Evolutionary conservation across 176 grass and related monocot species (phyloP).

Genomic region (Saccharum officinarum): DNA sequence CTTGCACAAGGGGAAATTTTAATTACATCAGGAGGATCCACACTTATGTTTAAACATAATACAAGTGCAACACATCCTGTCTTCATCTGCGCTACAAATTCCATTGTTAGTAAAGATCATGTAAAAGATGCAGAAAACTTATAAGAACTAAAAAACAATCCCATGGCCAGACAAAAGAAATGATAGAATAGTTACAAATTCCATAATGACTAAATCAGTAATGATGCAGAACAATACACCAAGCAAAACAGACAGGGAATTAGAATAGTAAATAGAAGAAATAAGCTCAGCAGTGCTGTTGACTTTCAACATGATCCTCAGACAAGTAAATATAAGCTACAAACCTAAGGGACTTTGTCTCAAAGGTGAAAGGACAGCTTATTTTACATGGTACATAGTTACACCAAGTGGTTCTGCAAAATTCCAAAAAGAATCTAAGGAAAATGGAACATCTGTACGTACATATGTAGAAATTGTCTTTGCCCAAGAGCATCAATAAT

Average conservation of each 20-base stretch:
- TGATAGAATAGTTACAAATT: not conserved
- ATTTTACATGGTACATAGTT: not conserved
- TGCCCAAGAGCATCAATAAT: not conserved
- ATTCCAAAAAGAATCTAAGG: not conserved
- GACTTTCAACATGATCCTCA: not conserved
- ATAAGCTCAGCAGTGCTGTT: not conserved
- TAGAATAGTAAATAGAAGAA: not conserved
- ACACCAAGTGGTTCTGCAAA: not conserved
- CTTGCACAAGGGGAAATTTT: slow-evolving; percentile 98
- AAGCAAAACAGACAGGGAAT: not conserved
- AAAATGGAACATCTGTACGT: not conserved
- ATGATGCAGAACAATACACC: not conserved
- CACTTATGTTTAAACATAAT: slow-evolving; percentile 97
- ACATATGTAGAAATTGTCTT: not conserved
- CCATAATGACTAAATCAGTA: not conserved
- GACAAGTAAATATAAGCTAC: slow-evolving; percentile 15
- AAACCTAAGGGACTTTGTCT: not conserved
- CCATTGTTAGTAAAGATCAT: slow-evolving; percentile 36
- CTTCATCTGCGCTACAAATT: slow-evolving; percentile 86
- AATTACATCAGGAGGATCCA: slow-evolving; percentile 96
- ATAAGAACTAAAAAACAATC: not conserved
- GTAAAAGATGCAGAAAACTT: not conserved
- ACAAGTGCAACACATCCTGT: slow-evolving; percentile 96
- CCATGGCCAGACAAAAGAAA: not conserved
- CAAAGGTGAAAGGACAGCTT: not conserved